Evolutionary conservation across 176 grass and related monocot species (phyloP), one percentile per base, ranked within the genome.

Genomic region (Zizania latifolia): DNA sequence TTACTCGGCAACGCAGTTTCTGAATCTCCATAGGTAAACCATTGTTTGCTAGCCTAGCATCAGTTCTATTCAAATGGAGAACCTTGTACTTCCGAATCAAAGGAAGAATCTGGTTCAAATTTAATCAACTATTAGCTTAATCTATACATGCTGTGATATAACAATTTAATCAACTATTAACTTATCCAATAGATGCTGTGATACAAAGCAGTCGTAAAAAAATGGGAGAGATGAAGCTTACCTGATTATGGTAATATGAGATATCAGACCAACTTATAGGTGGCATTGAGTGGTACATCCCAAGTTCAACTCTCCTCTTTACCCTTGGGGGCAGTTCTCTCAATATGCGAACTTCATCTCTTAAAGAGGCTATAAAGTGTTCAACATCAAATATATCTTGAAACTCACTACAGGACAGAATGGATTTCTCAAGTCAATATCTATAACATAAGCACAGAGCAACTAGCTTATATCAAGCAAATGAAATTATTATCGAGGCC

Each of bases 331-430:
- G 95, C 57, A 98, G 33, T 79, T 92, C 78, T 82, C 88, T 98
- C 53, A 94, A 60, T 54, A 98, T 98, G 41, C 89, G 85, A 35
- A 98, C 84, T 85, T 94, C 95, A 48, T 92, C 95, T 68, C 89
- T 79, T 64, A 98, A 86, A 2, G 95, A 98, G 54, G 73, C 86
- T 87, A 98, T 94, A 77, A 98, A 98, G 88, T 98, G 84, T 62
- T 98, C 91, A 0, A 94, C 86, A 77, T 98, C 89, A 76, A 98
- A 98, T 82, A 98, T 98, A 71, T 98, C 91, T 86, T 93, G 89
- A 55, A 98, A 98, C 68, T 94, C 84, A 33, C 91, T 94, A 72
- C 39, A 78, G 22, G 27, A 63, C 30, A 31, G 3, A 84, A 69
- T 55, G 40, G 31, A 58, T 22, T 15, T 33, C 9, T 8, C 0